phyloP scores from a whole-genome alignment of 2,329 filamentous ascomycete species.

The Neoascochyta sp. region DNA sequence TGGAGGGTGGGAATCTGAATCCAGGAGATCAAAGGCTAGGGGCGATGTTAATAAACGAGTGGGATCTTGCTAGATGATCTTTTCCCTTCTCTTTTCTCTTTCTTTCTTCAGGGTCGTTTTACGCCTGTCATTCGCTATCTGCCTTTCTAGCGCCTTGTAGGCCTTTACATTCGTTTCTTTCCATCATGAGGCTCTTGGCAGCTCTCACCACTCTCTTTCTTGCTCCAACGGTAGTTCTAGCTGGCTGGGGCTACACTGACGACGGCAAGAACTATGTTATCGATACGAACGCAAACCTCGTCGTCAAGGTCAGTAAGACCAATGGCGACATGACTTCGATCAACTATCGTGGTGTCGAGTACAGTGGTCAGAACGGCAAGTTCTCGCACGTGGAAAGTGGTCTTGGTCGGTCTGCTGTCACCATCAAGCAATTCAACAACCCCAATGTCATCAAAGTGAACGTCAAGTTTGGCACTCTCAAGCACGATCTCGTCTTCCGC shows the following conservation, averaged over 20 bases:
- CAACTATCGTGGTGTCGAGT: constrained; percentile 55
- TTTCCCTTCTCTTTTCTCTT: not conserved
- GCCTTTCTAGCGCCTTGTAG: no score
- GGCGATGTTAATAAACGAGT: not conserved
- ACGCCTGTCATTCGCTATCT: not conserved
- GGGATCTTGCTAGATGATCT: not conserved
- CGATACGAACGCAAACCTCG: constrained; percentile 25
- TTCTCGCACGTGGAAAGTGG: constrained; percentile 56
- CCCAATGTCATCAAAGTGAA: constrained; percentile 53
- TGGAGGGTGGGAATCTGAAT: not conserved
- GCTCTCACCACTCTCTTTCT: constrained; percentile 14
- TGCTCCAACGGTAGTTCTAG: constrained; percentile 31
- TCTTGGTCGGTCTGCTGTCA: constrained; percentile 54
- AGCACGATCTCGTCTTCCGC: constrained; percentile 58
- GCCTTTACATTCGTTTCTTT: constrained; percentile 2
- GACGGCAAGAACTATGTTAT: constrained; percentile 41
- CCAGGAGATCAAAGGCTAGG: not conserved
- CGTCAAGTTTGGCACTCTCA: constrained; percentile 54
- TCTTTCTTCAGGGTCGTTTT: not conserved
- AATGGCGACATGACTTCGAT: constrained; percentile 62
- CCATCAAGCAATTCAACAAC: constrained; percentile 32
- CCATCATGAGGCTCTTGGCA: constrained; percentile 15
- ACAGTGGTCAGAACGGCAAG: constrained; percentile 39
- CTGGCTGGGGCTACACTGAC: constrained; percentile 42
- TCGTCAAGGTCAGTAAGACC: constrained; percentile 36